Evolutionary conservation across 2,329 filamentous ascomycete species (phyloP).

Genomic region (Fusarium cyanostomum): DNA sequence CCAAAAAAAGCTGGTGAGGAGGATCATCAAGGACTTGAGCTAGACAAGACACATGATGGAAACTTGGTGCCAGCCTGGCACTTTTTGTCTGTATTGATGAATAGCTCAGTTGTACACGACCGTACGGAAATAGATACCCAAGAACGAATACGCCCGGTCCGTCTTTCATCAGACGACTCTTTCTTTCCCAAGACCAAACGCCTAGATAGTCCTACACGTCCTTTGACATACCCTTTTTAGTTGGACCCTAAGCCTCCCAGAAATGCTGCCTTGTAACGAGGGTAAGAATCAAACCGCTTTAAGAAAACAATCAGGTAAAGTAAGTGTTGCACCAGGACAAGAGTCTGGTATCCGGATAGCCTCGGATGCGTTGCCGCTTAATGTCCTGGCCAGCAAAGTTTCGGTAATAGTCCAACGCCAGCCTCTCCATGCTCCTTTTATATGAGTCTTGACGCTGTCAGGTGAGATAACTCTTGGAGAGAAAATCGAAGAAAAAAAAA

Average conservation of each 20-base stretch:
- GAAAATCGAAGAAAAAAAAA: no score
- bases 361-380: neutral
- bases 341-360: neutral
- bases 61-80: constrained; percentile 26
- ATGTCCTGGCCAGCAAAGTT: neutral
- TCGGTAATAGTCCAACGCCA: constrained; percentile 3
- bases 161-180: constrained; percentile 25
- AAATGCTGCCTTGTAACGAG: constrained; percentile 33
- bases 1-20: constrained; percentile 76
- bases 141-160: constrained; percentile 33
- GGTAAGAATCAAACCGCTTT: constrained; percentile 33
- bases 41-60: constrained; percentile 43
- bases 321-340: neutral
- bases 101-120: constrained; percentile 31
- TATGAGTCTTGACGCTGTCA: constrained; percentile 7
- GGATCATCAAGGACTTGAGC: constrained; percentile 67
- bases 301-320: constrained; percentile 15
- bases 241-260: constrained; percentile 19
- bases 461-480: neutral
- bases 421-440: constrained; percentile 6
- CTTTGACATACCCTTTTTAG: constrained; percentile 25
- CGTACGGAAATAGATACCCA: constrained; percentile 42
- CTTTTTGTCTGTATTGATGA: constrained; percentile 34
- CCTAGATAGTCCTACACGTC: constrained; percentile 25
- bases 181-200: constrained; percentile 37